A percentile compares a stretch with the other conserved stretches of the same genome.
These are phyloP conservation scores for Coprinellus aureogranulatus DNA, from an alignment of 768 basidiomycete genomes.

Conservation along the genomic window DNA sequence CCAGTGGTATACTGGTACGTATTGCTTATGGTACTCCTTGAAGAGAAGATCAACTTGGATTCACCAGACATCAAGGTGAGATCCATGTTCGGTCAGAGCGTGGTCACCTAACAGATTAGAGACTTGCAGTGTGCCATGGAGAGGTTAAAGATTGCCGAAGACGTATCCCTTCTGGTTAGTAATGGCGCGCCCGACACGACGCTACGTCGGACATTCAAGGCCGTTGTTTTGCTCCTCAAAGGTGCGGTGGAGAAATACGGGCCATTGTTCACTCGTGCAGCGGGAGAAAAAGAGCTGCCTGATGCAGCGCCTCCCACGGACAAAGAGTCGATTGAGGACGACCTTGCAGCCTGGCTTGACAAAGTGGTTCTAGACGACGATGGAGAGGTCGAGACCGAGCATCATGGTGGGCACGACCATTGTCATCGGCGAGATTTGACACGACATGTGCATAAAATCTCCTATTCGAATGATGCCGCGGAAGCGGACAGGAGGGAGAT, in stretches of 20 bases:
- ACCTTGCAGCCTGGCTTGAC: conserved; percentile 58
- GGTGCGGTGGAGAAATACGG: conserved; percentile 48
- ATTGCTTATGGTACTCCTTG: conserved; percentile 49
- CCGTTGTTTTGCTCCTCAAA: conserved; percentile 46
- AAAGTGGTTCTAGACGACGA: conserved; percentile 41
- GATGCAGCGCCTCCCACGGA: conserved; percentile 15
- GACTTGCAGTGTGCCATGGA: conserved; percentile 30
- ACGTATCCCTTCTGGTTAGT: conserved; percentile 37
- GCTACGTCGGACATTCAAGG: conserved; percentile 50
- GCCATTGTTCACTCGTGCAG: conserved; percentile 35
- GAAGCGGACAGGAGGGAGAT: conserved; percentile 20
- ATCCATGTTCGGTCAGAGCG: conserved; percentile 1
- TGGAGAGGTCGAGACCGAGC: not conserved
- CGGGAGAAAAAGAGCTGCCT: conserved; percentile 26
- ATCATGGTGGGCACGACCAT: conserved; percentile 17
- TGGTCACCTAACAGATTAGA: not conserved
- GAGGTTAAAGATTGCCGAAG: conserved; percentile 51
- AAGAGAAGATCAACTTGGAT: conserved; percentile 48
- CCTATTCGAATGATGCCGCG: conserved; percentile 48
- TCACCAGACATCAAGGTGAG: conserved; percentile 51
- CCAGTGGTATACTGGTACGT: conserved; percentile 60
- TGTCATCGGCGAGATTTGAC: not conserved
- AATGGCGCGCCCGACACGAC: conserved; percentile 47
- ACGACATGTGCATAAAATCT: conserved; percentile 31
- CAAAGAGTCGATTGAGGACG: conserved; percentile 46